phyloP scores from a whole-genome alignment of 1,284 basidiomycete species.

The Fomitopsis betulina region DNA sequence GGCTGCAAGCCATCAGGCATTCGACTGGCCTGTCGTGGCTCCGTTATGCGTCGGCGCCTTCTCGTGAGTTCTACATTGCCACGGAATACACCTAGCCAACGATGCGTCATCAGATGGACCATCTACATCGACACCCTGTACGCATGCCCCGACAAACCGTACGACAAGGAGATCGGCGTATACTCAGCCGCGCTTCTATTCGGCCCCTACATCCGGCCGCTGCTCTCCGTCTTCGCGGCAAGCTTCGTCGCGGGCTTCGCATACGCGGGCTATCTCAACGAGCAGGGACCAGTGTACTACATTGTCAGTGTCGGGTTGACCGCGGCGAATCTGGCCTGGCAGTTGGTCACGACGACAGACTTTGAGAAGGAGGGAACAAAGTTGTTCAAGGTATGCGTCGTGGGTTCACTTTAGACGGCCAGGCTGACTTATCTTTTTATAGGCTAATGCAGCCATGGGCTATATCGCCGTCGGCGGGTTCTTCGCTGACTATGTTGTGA shows the following conservation, averaged over 20 bases:
- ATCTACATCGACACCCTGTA: slow-evolving; percentile 56
- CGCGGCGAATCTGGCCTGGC: slow-evolving; percentile 40
- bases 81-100: neutral
- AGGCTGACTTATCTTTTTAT: too few species aligned
- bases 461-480: too few species aligned
- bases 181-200: slow-evolving; percentile 56
- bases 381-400: slow-evolving; percentile 3
- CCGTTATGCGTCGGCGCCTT: neutral
- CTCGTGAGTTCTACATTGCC: neutral
- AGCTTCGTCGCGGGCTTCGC: slow-evolving; percentile 35
- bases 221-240: slow-evolving; percentile 39
- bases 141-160: slow-evolving; percentile 50
- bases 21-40: slow-evolving; percentile 9
- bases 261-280: slow-evolving; percentile 29
- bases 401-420: too few species aligned
- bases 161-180: slow-evolving; percentile 49
- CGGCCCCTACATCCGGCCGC: slow-evolving; percentile 34
- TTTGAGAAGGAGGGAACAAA: neutral
- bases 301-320: slow-evolving; percentile 34
- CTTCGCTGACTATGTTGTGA: slow-evolving; percentile 9
- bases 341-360: slow-evolving; percentile 27
- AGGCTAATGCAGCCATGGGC: too few species aligned
- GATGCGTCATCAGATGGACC: slow-evolving; percentile 32
- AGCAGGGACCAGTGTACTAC: slow-evolving; percentile 36
- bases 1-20: too few species aligned